Base-by-base conservation (phyloP, 208 protist genomes). In the Trypanosoma brucei region DNA sequence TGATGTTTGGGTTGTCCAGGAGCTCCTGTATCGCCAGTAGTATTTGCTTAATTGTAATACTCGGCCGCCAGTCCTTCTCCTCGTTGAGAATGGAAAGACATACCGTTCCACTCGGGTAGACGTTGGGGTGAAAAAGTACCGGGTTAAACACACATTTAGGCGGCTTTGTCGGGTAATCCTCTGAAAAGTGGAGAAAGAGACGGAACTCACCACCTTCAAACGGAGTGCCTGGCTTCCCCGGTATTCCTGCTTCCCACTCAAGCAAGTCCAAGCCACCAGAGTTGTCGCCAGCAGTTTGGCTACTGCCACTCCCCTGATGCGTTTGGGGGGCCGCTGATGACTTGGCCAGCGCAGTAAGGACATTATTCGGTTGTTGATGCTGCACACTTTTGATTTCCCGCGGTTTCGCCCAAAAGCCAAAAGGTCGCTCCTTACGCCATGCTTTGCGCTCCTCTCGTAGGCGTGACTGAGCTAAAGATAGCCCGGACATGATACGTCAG, bases 61-160 rank as follows among this genome's bases (percentile, higher is more conserved):
- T 93, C 30, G 98, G 98, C 63, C 97, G 92, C 98, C 98, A 99
- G 66, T 98, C 97, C 71, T 99, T 98, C 52, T 99, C 97, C 65
- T 99, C 98, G 67, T 99, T 99, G 1, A 99, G 68, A 57, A 99
- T 97, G n/a, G 88, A 97, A 3, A 99, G 75, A 81, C 98, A 99
- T 14, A 99, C 97, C 4, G 97, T 99, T 31, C 98, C 98, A 49
- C 93, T 98, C 0, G 97, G 97, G 71, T 98, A 99, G 3, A 99
- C 83, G 75, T 99, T 99, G 14, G 98, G 98, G 79, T 99, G 98
- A 75, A 99, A 99, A 13, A 99, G 83, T 5, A 97, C 87, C 33
- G 94, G 94, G 2, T 68, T 79, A 62, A 99, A 99, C 78, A 92
- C 86, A 83, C 96, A 99, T 79, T 99, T 99, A 2, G 98, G 98